Conservation (phyloP, 352 stramenopile genomes). For the Phytophthora pini region DNA sequence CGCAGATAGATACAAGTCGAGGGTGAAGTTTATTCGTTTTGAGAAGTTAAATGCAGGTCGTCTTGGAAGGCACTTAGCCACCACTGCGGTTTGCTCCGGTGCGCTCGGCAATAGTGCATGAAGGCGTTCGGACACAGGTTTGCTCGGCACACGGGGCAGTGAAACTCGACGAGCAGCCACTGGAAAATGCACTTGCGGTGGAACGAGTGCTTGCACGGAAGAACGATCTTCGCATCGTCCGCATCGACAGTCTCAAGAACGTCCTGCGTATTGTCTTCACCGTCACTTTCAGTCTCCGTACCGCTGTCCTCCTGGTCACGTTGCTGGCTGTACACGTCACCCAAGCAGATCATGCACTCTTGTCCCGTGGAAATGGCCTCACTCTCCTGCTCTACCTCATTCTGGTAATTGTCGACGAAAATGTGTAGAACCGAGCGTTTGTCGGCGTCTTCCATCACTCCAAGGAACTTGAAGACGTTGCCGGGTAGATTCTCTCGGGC, state of each 20-base stretch:
- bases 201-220: conserved; percentile 5
- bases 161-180: conserved; percentile 71
- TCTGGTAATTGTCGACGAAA: neutral
- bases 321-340: neutral
- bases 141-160: conserved; percentile 61
- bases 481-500: neutral
- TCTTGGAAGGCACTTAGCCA: neutral
- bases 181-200: conserved; percentile 70
- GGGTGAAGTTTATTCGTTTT: neutral
- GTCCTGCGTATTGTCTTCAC: neutral
- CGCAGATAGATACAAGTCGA: neutral
- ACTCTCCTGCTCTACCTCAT: neutral
- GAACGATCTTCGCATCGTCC: neutral
- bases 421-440: neutral
- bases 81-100: neutral
- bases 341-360: neutral
- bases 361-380: neutral
- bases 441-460: neutral
- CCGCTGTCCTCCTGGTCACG: neutral
- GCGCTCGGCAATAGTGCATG: neutral
- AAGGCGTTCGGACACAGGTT: neutral
- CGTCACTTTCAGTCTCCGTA: neutral
- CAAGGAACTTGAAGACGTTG: neutral
- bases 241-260: neutral
- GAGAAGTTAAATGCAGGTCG: neutral